Conservation (phyloP, 2,329 filamentous ascomycete species). For the Colletotrichum sublineola region DNA sequence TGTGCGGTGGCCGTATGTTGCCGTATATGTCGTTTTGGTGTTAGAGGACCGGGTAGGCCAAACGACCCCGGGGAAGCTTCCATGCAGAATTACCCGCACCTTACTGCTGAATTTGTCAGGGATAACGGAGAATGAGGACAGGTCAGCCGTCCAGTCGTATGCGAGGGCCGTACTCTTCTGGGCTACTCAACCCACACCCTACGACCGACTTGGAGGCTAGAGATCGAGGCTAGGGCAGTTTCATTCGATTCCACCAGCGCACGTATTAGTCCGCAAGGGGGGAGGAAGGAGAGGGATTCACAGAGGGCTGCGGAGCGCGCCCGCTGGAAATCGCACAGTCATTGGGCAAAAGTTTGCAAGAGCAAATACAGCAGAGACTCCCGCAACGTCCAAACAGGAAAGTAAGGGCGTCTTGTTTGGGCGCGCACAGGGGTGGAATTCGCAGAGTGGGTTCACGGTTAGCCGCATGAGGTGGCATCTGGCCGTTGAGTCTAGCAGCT, state of each 20-base stretch:
- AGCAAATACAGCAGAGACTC: constrained; percentile 55
- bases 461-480: constrained; percentile 63
- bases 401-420: constrained; percentile 45
- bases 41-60: constrained; percentile 43
- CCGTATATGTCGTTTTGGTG: constrained; percentile 41
- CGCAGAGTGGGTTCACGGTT: constrained; percentile 52
- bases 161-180: constrained; percentile 8
- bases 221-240: constrained; percentile 55
- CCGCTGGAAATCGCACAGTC: constrained; percentile 44
- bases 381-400: constrained; percentile 57
- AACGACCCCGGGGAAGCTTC: constrained; percentile 45
- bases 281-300: constrained; percentile 53
- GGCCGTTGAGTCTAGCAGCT: constrained; percentile 34
- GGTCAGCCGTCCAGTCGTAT: constrained; percentile 25
- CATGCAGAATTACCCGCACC: constrained; percentile 34
- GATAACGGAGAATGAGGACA: background rate
- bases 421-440: constrained; percentile 34
- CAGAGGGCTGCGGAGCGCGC: constrained; percentile 57
- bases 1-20: constrained; percentile 29
- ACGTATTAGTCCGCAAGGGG: constrained; percentile 52
- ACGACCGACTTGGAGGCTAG: constrained; percentile 37
- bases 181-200: constrained; percentile 21
- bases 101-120: constrained; percentile 19
- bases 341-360: constrained; percentile 57
- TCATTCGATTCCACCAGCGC: constrained; percentile 55